Conservation (phyloP, 2,329 filamentous ascomycete species). For the Penicillium decumbens region DNA sequence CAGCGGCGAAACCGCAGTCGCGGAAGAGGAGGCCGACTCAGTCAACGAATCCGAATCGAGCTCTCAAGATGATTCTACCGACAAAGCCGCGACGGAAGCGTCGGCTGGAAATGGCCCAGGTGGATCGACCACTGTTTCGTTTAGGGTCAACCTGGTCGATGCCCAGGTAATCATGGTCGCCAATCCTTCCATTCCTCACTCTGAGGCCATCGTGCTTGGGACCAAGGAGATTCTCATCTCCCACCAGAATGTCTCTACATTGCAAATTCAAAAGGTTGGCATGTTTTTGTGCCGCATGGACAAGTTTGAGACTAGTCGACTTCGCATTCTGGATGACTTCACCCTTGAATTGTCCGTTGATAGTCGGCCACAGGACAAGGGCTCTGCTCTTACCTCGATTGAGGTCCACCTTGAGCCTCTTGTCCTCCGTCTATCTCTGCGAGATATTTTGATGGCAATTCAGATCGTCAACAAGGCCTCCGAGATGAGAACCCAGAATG, state of each 20-base stretch:
- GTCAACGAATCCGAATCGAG: slow-evolving; percentile 35
- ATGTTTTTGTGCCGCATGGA: slow-evolving; percentile 99
- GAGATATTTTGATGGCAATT: slow-evolving; percentile 88
- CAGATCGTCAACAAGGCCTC: slow-evolving; percentile 90
- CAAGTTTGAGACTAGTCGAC: slow-evolving; percentile 80
- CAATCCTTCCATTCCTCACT: slow-evolving; percentile 82
- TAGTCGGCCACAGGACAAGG: slow-evolving; percentile 56
- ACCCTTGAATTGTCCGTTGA: slow-evolving; percentile 88
- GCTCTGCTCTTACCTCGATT: slow-evolving; percentile 67
- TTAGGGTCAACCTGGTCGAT: slow-evolving; percentile 89
- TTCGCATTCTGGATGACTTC: slow-evolving; percentile 95
- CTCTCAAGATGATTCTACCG: slow-evolving; percentile 29
- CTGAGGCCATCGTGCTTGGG: slow-evolving; percentile 90
- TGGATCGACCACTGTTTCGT: slow-evolving; percentile 68
- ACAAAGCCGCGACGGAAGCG: slow-evolving; percentile 21
- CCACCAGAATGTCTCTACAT: slow-evolving; percentile 86
- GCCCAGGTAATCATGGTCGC: slow-evolving; percentile 95
- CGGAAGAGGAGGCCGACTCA: slow-evolving; percentile 33
- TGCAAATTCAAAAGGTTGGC: slow-evolving; percentile 89
- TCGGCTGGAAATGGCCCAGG: slow-evolving; percentile 33
- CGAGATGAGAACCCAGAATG: slow-evolving; percentile 63
- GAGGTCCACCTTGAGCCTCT: slow-evolving; percentile 85
- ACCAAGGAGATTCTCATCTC: slow-evolving; percentile 91
- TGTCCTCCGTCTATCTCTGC: slow-evolving; percentile 80
- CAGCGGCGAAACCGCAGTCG: slow-evolving; percentile 46